Evolutionary conservation across 495 filamentous ascomycete genomes (phyloP).

Genomic region (Podospora comata): DNA sequence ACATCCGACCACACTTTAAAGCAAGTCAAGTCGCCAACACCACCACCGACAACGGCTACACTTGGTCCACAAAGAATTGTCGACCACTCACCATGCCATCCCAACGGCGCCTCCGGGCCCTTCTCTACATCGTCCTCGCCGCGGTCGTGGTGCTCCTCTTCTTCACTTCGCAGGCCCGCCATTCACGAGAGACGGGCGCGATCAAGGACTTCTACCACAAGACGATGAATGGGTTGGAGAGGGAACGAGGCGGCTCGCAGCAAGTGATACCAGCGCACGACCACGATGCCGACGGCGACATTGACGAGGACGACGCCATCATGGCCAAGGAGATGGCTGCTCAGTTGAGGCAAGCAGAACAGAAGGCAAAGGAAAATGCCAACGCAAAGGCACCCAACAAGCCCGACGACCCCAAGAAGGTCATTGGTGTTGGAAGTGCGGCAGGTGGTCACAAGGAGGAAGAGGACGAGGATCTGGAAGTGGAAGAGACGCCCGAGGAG

Average conservation of each 20-base stretch:
- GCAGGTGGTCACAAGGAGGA: constrained; percentile 57
- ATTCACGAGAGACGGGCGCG: constrained; percentile 35
- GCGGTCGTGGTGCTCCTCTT: constrained; percentile 60
- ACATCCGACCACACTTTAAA: background rate
- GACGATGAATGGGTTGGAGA: constrained; percentile 50
- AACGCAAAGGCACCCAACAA: constrained; percentile 53
- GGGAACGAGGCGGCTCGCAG: constrained; percentile 30
- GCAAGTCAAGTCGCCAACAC: background rate
- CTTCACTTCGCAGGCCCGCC: constrained; percentile 49
- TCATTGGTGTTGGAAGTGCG: constrained; percentile 51
- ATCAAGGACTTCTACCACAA: constrained; percentile 54
- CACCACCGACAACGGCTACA: background rate
- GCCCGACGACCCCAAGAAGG: constrained; percentile 45
- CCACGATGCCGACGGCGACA: constrained; percentile 42
- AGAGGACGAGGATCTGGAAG: constrained; percentile 33
- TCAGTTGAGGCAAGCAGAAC: constrained; percentile 47
- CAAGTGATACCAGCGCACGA: constrained; percentile 36
- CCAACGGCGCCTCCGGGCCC: constrained; percentile 59
- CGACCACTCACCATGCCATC: constrained; percentile 60
- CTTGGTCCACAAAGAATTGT: background rate
- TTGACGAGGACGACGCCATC: constrained; percentile 44
- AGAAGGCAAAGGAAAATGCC: constrained; percentile 55
- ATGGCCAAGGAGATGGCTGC: constrained; percentile 44
- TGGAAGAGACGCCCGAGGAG: constrained; percentile 55
- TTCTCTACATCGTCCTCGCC: constrained; percentile 56